Conservation (phyloP, 2,329 filamentous ascomycete genomes). For the Drechslerella stenobrocha region DNA sequence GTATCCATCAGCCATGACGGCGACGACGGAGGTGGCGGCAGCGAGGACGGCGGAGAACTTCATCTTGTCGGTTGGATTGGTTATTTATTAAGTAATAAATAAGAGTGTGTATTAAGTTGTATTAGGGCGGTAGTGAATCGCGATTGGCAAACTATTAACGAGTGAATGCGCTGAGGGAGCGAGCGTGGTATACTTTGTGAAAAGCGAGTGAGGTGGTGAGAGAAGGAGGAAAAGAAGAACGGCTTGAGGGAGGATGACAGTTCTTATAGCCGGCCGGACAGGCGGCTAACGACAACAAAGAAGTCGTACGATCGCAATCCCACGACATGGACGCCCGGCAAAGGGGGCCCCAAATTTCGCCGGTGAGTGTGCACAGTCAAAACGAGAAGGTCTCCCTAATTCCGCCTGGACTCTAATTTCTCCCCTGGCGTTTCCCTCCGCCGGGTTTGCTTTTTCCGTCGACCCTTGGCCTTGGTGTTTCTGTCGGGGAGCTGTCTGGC, state of each 20-base stretch:
- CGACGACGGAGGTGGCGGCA: constrained; percentile 30
- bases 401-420: constrained; percentile 27
- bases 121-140: constrained; percentile 38
- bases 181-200: constrained; percentile 49
- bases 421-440: constrained; percentile 4
- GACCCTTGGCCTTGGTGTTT: background rate
- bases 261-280: constrained; percentile 39
- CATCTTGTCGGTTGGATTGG: constrained; percentile 42
- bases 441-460: no score
- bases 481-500: constrained; percentile 30
- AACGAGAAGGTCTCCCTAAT: constrained; percentile 47
- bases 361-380: constrained; percentile 41
- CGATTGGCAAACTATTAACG: constrained; percentile 47
- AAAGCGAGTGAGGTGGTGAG: constrained; percentile 48
- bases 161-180: constrained; percentile 49
- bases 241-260: constrained; percentile 33
- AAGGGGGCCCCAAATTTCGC: constrained; percentile 16
- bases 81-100: constrained; percentile 46
- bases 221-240: constrained; percentile 37
- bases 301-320: constrained; percentile 44
- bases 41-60: constrained; percentile 47
- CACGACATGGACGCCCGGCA: constrained; percentile 13
- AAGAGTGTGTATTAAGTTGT: constrained; percentile 30
- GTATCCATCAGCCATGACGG: constrained; percentile 26
- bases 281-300: constrained; percentile 24